A percentile compares a stretch with the other conserved stretches of the same genome.
phyloP scores from a whole-genome alignment of 768 basidiomycete genomes.

The Boletellus ananiceps region DNA sequence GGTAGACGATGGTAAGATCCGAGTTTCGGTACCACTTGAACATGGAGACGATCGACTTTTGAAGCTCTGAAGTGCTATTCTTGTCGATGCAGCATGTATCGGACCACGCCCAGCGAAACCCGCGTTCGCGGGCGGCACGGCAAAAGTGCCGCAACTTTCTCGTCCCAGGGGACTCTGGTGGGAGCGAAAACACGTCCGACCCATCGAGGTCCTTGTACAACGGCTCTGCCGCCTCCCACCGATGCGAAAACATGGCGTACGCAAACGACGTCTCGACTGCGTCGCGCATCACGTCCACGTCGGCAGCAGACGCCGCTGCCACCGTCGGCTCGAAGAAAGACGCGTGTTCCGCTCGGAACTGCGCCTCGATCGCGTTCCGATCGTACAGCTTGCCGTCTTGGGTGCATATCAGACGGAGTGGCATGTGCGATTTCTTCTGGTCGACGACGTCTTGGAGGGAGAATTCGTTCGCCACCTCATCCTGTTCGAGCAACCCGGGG shows the following conservation, averaged over 20 bases:
- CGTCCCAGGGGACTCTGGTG: slow-evolving; percentile 7
- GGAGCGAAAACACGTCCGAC: slow-evolving; percentile 14
- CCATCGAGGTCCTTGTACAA: slow-evolving; percentile 14
- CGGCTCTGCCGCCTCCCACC: slow-evolving; percentile 19
- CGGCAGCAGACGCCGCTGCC: neutral
- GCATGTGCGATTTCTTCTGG: slow-evolving; percentile 18
- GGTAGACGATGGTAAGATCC: slow-evolving; percentile 23
- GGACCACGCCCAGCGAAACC: slow-evolving; percentile 25
- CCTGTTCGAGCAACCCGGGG: neutral
- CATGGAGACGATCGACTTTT: slow-evolving; percentile 30
- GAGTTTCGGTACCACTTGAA: slow-evolving; percentile 28
- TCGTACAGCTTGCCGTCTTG: slow-evolving; percentile 23
- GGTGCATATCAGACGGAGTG: slow-evolving; percentile 22
- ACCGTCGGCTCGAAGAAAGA: slow-evolving; percentile 10
- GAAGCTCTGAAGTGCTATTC: slow-evolving; percentile 24
- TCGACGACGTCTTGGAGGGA: slow-evolving; percentile 13
- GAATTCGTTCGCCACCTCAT: neutral
- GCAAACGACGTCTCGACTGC: slow-evolving; percentile 13
- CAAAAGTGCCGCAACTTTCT: slow-evolving; percentile 19
- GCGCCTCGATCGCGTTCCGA: slow-evolving; percentile 13
- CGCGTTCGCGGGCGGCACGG: slow-evolving; percentile 13
- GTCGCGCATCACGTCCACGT: neutral
- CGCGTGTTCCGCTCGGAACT: slow-evolving; percentile 12
- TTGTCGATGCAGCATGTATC: slow-evolving; percentile 31
- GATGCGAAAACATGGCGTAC: slow-evolving; percentile 25